Conservation (phyloP, 805 yeast genomes). For the Starmerella apis region DNA sequence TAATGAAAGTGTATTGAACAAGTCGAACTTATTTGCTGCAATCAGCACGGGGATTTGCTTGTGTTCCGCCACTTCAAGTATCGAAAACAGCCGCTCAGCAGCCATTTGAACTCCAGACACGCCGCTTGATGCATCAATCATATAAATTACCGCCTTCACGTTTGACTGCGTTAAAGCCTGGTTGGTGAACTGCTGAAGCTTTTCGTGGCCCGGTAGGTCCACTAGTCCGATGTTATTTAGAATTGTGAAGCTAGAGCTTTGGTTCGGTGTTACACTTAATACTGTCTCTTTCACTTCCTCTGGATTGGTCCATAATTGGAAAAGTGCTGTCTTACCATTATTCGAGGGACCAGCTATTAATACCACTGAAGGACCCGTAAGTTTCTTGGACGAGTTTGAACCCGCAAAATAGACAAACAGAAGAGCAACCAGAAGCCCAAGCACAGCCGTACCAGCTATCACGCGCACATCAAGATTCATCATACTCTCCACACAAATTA, state of each 20-base stretch:
- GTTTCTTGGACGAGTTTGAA: not conserved
- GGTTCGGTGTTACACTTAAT: constrained; percentile 20
- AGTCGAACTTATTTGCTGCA: constrained; percentile 78
- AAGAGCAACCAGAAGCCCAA: not conserved
- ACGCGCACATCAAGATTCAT: not conserved
- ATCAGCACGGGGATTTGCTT: constrained; percentile 57
- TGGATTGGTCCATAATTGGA: constrained; percentile 25
- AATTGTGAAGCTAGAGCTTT: not conserved
- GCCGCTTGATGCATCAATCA: constrained; percentile 65
- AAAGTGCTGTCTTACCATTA: constrained; percentile 59
- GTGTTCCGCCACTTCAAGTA: constrained; percentile 54
- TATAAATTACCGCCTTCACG: constrained; percentile 51
- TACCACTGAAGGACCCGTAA: constrained; percentile 41
- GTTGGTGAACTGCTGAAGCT: constrained; percentile 49
- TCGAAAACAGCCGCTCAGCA: constrained; percentile 48
- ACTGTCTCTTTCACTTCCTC: constrained; percentile 12
- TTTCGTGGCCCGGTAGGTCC: constrained; percentile 85
- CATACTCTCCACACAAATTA: too few species aligned
- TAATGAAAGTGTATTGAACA: constrained; percentile 70
- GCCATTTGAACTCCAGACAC: constrained; percentile 41
- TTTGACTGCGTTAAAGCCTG: constrained; percentile 40
- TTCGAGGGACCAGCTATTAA: constrained; percentile 54
- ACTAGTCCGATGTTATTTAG: constrained; percentile 34
- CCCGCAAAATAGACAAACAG: not conserved
- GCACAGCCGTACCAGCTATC: not conserved